Conservation (phyloP, 257 asterid species). For the Agastache rugosa region DNA sequence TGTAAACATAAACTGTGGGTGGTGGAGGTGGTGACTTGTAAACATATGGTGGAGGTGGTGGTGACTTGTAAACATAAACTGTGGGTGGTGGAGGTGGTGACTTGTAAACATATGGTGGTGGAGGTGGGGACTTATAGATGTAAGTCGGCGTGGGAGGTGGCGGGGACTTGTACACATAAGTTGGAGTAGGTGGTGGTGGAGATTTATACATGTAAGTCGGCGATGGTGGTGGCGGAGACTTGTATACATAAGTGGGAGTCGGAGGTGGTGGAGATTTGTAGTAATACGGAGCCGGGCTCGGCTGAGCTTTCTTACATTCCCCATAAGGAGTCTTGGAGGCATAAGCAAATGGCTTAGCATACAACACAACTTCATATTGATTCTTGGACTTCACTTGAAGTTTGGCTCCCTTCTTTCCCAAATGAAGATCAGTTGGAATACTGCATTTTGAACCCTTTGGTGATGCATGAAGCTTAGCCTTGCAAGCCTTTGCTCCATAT, state of each 20-base stretch:
- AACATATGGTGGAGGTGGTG: constrained; percentile 38
- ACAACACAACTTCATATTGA: constrained; percentile 63
- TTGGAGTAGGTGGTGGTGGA: constrained; percentile 27
- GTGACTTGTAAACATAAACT: constrained; percentile 35
- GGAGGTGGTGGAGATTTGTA: constrained; percentile 41
- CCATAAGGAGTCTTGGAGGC: constrained; percentile 66
- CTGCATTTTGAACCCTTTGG: constrained; percentile 69
- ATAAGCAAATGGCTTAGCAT: constrained; percentile 76
- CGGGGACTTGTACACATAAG: constrained; percentile 31
- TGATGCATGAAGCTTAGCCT: constrained; percentile 67
- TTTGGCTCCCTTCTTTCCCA: constrained; percentile 64
- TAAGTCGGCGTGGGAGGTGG: constrained; percentile 29
- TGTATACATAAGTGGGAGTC: constrained; percentile 27
- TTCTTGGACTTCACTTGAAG: constrained; percentile 67
- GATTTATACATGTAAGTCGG: constrained; percentile 33
- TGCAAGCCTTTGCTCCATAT: constrained; percentile 75
- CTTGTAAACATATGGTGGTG: constrained; percentile 28
- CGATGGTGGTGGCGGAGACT: constrained; percentile 40
- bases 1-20: constrained; percentile 16
- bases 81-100: constrained; percentile 44
- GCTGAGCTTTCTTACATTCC: constrained; percentile 57
- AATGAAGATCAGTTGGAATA: constrained; percentile 58
- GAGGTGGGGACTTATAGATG: constrained; percentile 42
- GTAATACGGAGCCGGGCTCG: constrained; percentile 58
- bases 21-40: constrained; percentile 54